A percentile compares a stretch with the other conserved stretches of the same genome.
These are phyloP conservation scores for Paulownia fortunei DNA, from an alignment of 257 asterid species.

Conservation along the genomic window DNA sequence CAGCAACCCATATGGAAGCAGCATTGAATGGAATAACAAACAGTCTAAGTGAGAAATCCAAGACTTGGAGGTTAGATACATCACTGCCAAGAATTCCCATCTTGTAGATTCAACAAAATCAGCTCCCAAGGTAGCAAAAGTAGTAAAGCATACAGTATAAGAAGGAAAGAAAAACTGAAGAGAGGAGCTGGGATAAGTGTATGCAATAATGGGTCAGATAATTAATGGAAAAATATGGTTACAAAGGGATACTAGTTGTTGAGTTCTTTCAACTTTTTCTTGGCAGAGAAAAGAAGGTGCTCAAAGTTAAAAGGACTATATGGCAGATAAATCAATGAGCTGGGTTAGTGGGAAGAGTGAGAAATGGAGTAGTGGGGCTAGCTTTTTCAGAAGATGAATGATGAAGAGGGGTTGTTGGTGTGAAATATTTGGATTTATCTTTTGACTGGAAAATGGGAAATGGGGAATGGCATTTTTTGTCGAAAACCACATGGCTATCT, in stretches of 20 bases:
- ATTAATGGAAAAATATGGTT: background rate
- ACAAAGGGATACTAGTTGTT: background rate
- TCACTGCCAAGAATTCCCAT: conserved; percentile 54
- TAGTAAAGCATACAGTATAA: background rate
- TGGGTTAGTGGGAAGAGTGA: conserved; percentile 43
- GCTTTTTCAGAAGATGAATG: conserved; percentile 38
- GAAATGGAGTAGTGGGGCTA: conserved; percentile 38
- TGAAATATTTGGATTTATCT: background rate
- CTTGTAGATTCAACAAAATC: background rate
- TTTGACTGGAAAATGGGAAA: background rate
- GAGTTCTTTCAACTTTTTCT: background rate
- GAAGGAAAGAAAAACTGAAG: too few relatives aligned
- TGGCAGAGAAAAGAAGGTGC: background rate
- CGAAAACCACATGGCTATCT: too few relatives aligned
- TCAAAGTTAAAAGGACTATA: background rate
- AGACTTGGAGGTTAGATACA: conserved; percentile 47
- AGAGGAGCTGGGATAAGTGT: too few relatives aligned
- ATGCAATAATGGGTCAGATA: background rate
- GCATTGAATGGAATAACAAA: conserved; percentile 65
- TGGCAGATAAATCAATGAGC: conserved; percentile 10
- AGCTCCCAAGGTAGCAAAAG: background rate
- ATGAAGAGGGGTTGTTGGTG: conserved; percentile 36
- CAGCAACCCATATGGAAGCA: conserved; percentile 75
- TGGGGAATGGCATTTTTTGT: too few relatives aligned
- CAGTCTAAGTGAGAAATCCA: conserved; percentile 73